Percentiles rank a stretch among this genome's conserved stretches.
These are phyloP conservation scores for Venturia carpophila DNA, from an alignment of 2,329 filamentous ascomycete species.

Conservation along the genomic window DNA sequence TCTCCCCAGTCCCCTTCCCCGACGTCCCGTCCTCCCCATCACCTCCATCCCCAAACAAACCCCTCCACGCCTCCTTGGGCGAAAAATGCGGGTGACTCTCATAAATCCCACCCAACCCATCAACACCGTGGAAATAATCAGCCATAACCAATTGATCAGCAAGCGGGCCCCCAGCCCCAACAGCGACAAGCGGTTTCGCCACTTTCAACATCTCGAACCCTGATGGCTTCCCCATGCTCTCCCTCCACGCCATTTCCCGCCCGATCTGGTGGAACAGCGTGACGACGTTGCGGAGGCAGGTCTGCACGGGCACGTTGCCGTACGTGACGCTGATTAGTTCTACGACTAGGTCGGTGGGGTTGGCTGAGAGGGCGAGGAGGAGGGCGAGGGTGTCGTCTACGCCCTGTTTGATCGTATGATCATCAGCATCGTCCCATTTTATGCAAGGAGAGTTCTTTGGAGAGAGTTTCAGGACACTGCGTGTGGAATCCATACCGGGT, in stretches of 20 bases:
- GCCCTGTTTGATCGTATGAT: too few species aligned
- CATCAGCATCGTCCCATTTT: too few species aligned
- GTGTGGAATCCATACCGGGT: slow-evolving; percentile 54
- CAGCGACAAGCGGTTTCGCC: slow-evolving; percentile 71
- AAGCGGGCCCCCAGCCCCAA: slow-evolving; percentile 78
- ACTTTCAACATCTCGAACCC: slow-evolving; percentile 67
- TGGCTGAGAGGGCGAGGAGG: slow-evolving; percentile 74
- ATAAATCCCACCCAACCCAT: slow-evolving; percentile 43
- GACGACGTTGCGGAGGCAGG: slow-evolving; percentile 80
- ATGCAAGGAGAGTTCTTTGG: neutral
- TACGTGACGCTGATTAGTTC: slow-evolving; percentile 83
- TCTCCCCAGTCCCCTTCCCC: slow-evolving; percentile 28
- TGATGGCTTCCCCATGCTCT: slow-evolving; percentile 54
- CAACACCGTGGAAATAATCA: slow-evolving; percentile 33
- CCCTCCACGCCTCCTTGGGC: slow-evolving; percentile 13
- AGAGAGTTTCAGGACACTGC: neutral
- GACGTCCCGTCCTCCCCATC: slow-evolving; percentile 29
- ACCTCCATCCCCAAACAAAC: neutral
- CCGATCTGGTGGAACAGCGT: slow-evolving; percentile 88
- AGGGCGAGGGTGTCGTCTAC: slow-evolving; percentile 89
- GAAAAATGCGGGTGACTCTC: slow-evolving; percentile 24
- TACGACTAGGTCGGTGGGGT: slow-evolving; percentile 77
- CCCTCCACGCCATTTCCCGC: slow-evolving; percentile 79
- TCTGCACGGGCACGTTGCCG: slow-evolving; percentile 83
- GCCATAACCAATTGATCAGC: slow-evolving; percentile 67